A percentile compares a stretch with the other conserved stretches of the same genome.
These are phyloP conservation scores for Clarireedia monteithiana DNA, from an alignment of 2,329 filamentous ascomycete species.

Conservation along the genomic window DNA sequence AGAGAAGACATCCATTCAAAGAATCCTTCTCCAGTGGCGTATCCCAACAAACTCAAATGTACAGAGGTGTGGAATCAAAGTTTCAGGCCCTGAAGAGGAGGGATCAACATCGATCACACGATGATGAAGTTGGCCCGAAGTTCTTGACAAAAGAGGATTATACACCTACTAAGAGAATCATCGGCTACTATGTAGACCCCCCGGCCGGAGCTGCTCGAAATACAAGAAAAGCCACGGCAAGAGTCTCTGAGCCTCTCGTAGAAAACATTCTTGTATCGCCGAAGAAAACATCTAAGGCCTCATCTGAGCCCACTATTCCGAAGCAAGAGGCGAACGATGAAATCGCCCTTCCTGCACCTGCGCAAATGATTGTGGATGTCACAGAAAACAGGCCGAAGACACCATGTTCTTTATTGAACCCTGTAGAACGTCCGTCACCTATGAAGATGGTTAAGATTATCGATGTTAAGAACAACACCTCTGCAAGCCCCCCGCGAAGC, in stretches of 20 bases:
- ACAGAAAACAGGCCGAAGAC: background rate
- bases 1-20: background rate
- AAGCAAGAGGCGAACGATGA: background rate
- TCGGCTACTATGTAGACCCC: constrained; percentile 3
- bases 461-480: background rate
- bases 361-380: background rate
- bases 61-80: constrained; percentile 4
- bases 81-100: constrained; percentile 3
- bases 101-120: background rate
- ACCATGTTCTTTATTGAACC: background rate
- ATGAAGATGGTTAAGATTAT: background rate
- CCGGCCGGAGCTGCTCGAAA: background rate
- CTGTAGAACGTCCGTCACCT: background rate
- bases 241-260: background rate
- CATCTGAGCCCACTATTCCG: background rate
- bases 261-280: background rate
- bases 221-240: background rate
- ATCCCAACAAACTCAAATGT: background rate
- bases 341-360: background rate
- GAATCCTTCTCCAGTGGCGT: background rate
- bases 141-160: constrained; percentile 6
- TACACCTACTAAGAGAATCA: constrained; percentile 2
- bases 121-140: background rate
- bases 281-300: background rate
- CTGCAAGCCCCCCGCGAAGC: background rate